These are phyloP conservation scores for Fonsecaea multimorphosa DNA, from an alignment of 2,329 filamentous ascomycete genomes.

Conservation along the genomic window DNA sequence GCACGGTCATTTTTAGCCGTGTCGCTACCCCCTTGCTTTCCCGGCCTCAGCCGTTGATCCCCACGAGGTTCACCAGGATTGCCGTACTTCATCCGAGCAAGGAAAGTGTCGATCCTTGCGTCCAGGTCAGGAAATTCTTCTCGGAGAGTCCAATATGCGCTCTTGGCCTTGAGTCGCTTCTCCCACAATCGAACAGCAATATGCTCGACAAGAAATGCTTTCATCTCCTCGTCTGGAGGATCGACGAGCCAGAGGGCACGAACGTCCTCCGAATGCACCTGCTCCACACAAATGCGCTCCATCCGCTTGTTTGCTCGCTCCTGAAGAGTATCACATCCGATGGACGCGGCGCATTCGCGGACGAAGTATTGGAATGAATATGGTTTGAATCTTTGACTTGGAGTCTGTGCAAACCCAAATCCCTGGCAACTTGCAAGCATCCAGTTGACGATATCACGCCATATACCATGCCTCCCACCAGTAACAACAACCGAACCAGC, in stretches of 20 bases:
- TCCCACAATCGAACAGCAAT: constrained; percentile 28
- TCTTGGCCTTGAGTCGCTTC: constrained; percentile 24
- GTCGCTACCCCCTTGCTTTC: background rate
- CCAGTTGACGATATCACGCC: constrained; percentile 33
- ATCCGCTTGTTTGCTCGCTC: constrained; percentile 25
- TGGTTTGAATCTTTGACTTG: constrained; percentile 11
- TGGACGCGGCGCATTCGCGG: constrained; percentile 18
- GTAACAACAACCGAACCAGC: constrained; percentile 15
- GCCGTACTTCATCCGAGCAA: constrained; percentile 14
- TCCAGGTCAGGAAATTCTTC: constrained; percentile 31
- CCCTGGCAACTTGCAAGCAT: constrained; percentile 34
- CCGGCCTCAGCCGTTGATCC: background rate
- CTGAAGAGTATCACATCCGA: constrained; percentile 30
- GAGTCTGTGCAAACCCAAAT: constrained; percentile 20
- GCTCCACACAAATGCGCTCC: constrained; percentile 14
- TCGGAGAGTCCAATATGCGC: constrained; percentile 27
- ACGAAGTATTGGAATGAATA: constrained; percentile 28
- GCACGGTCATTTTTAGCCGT: background rate
- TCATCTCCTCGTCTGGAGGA: constrained; percentile 20
- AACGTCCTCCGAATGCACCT: constrained; percentile 36
- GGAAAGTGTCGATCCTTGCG: constrained; percentile 23
- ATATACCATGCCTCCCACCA: constrained; percentile 26
- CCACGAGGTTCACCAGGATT: background rate
- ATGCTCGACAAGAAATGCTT: constrained; percentile 30
- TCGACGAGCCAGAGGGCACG: constrained; percentile 23